Conservation (phyloP, 306 rosid species). For the Glycine latifolia region DNA sequence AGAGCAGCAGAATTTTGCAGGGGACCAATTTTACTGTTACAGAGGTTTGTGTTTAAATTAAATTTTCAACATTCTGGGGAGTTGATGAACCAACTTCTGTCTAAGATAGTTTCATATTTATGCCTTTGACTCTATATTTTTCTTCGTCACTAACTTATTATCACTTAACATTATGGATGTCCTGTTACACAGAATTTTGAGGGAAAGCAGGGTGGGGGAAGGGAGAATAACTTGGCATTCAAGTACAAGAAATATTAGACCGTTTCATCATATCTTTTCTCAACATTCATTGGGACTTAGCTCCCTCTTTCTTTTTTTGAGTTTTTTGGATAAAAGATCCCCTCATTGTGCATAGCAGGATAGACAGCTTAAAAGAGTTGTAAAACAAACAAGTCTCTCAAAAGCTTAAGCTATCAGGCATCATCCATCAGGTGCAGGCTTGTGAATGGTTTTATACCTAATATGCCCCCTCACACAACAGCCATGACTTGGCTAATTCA, state of each 20-base stretch:
- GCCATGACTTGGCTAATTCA: not conserved
- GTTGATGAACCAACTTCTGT: conserved; percentile 1
- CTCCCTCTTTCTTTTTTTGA: too few relatives aligned
- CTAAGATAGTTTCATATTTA: conserved; percentile 2
- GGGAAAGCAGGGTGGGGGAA: not conserved
- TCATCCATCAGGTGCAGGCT: conserved; percentile 3
- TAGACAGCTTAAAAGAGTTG: too few relatives aligned
- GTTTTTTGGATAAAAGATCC: too few relatives aligned
- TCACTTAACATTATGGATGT: not conserved
- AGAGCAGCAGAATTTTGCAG: not conserved
- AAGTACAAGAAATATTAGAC: conserved; percentile 7
- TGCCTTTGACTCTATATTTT: not conserved
- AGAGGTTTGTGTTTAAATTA: conserved; percentile 20
- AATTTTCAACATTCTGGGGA: conserved; percentile 22
- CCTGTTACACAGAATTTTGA: not conserved
- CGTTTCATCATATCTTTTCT: not conserved
- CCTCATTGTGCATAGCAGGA: too few relatives aligned
- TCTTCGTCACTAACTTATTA: conserved; percentile 2
- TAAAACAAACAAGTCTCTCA: too few relatives aligned
- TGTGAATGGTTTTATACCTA: not conserved
- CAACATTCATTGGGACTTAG: too few relatives aligned
- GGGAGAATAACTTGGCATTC: conserved; percentile 3
- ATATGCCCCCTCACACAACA: not conserved
- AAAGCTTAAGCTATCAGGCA: not conserved
- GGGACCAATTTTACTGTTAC: not conserved